Evolutionary conservation across 108 stramenopile species (phyloP).

Genomic region (Cyclotella sp.): DNA sequence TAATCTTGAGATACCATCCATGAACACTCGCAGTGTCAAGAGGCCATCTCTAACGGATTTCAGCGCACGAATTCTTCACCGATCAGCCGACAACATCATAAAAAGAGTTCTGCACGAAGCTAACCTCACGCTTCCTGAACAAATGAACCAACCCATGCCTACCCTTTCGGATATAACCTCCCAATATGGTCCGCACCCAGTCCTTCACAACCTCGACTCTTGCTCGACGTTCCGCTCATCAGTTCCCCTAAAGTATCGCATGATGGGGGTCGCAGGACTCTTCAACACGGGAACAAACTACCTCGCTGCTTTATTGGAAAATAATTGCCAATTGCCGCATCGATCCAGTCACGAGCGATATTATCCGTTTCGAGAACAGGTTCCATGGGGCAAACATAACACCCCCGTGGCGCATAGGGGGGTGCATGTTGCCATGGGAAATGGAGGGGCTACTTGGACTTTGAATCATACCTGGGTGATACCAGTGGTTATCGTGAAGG

Average conservation of each 20-base stretch:
- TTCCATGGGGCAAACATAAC: conserved; percentile 79
- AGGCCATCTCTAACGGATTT: not conserved
- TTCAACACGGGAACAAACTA: conserved; percentile 84
- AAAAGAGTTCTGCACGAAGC: conserved; percentile 5
- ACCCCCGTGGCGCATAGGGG: conserved; percentile 55
- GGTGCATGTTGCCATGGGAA: conserved; percentile 43
- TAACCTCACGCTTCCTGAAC: not conserved
- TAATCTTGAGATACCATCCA: not conserved
- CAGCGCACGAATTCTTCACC: no score
- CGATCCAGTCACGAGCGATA: conserved; percentile 30
- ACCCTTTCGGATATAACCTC: not conserved
- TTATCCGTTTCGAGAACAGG: conserved; percentile 70
- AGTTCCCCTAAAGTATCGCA: conserved; percentile 48
- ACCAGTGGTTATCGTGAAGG: conserved; percentile 70
- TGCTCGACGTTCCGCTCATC: conserved; percentile 48
- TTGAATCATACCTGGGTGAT: conserved; percentile 59
- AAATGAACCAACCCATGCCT: conserved; percentile 7
- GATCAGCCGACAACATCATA: conserved; percentile 1
- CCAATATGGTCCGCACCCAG: conserved; percentile 26
- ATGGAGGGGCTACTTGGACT: conserved; percentile 12
- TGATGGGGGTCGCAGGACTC: conserved; percentile 69
- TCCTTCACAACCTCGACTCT: conserved; percentile 44
- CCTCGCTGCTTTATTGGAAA: conserved; percentile 61
- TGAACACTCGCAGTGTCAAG: no score
- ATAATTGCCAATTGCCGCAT: conserved; percentile 70